These are phyloP conservation scores for Fraxinus sp. DNA, from an alignment of 305 asterid genomes.

Conservation along the genomic window DNA sequence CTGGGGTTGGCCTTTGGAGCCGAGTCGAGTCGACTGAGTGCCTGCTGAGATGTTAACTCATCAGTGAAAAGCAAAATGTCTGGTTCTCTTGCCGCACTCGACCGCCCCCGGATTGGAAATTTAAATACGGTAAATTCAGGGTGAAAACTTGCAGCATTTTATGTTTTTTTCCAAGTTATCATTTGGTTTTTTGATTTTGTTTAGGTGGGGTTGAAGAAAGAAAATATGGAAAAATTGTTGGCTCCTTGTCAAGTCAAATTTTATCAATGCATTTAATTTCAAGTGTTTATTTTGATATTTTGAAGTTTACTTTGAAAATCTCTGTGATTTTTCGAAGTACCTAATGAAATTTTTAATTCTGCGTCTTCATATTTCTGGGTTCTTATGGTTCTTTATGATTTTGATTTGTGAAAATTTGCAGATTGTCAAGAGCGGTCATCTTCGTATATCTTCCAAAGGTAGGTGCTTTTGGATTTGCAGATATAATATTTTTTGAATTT, in stretches of 20 bases:
- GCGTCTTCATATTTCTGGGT: background rate
- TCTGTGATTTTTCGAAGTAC: background rate
- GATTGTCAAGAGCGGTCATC: conserved; percentile 98
- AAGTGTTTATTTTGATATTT: background rate
- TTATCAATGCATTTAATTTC: conserved; percentile 16
- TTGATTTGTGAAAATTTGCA: conserved; percentile 37
- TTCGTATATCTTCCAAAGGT: conserved; percentile 96
- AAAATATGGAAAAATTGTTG: conserved; percentile 8
- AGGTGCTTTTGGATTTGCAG: conserved; percentile 30
- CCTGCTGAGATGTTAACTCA: conserved; percentile 36
- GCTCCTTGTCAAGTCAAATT: conserved; percentile 32
- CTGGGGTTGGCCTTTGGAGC: conserved; percentile 32
- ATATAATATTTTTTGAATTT: background rate
- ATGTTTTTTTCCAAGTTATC: background rate
- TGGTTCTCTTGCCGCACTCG: conserved; percentile 79
- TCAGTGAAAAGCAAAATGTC: conserved; percentile 53
- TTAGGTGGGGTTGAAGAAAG: conserved; percentile 15
- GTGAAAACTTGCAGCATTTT: conserved; percentile 15
- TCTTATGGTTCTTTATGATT: conserved; percentile 12
- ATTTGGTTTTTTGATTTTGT: background rate
- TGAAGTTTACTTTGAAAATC: background rate
- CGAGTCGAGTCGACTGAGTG: conserved; percentile 27
- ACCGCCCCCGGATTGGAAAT: conserved; percentile 78
- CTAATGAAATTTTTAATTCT: background rate
- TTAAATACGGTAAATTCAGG: conserved; percentile 67